A percentile compares a stretch with the other conserved stretches of the same genome.
Evolutionary conservation across 2,329 filamentous ascomycete genomes (phyloP).

Genomic region (Didymella glomerata): DNA sequence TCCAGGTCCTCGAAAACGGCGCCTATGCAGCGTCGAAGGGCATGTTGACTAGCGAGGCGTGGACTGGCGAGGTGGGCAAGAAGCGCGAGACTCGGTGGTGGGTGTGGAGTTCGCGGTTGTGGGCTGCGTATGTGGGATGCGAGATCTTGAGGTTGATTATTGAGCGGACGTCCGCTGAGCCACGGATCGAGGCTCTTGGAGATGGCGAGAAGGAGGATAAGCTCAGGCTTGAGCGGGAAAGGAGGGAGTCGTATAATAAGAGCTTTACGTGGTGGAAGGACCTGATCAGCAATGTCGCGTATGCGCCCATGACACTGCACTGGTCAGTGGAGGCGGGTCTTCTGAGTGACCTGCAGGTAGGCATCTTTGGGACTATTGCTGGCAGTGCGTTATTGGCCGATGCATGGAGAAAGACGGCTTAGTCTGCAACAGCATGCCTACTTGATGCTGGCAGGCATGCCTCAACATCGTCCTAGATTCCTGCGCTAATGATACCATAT

Average conservation of each 20-base stretch:
- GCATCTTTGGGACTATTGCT: slow-evolving; percentile 64
- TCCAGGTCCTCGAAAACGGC: slow-evolving; percentile 84
- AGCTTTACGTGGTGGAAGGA: slow-evolving; percentile 68
- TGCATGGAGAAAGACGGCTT: slow-evolving; percentile 55
- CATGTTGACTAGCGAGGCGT: slow-evolving; percentile 62
- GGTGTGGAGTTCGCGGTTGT: slow-evolving; percentile 79
- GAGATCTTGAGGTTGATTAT: slow-evolving; percentile 73
- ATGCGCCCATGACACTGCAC: slow-evolving; percentile 84
- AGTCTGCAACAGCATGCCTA: background rate
- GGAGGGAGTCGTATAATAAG: slow-evolving; percentile 39
- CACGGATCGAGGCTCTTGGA: slow-evolving; percentile 40
- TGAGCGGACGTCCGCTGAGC: slow-evolving; percentile 45
- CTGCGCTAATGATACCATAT: too few species aligned
- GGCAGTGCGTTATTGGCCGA: slow-evolving; percentile 56
- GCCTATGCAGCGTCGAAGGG: slow-evolving; percentile 79
- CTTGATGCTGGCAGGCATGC: too few species aligned
- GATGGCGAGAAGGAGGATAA: slow-evolving; percentile 60
- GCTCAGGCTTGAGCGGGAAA: slow-evolving; percentile 43
- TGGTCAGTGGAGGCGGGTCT: slow-evolving; percentile 72
- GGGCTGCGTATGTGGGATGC: slow-evolving; percentile 78
- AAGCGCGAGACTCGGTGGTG: slow-evolving; percentile 67
- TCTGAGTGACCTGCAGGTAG: slow-evolving; percentile 66
- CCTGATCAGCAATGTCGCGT: slow-evolving; percentile 74
- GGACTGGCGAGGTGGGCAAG: slow-evolving; percentile 57
- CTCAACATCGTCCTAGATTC: too few species aligned